Percentiles rank a stretch among this genome's conserved stretches.
These are phyloP conservation scores for Phytopythium delawarense DNA, from an alignment of 352 stramenopile genomes.

Conservation along the genomic window DNA sequence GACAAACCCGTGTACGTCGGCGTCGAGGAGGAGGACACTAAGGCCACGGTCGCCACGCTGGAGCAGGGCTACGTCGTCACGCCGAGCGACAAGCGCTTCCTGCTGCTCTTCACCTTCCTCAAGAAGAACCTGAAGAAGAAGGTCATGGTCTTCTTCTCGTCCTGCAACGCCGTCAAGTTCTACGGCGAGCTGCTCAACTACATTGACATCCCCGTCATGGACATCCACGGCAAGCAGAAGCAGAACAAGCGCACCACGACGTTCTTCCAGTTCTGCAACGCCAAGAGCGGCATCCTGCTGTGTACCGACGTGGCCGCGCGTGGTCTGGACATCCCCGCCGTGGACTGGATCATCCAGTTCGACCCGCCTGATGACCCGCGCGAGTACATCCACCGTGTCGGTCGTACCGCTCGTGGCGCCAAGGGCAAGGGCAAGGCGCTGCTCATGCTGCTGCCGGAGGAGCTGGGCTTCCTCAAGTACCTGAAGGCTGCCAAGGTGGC, in stretches of 20 bases:
- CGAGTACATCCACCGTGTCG: slow-evolving; percentile 97
- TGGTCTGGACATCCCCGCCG: slow-evolving; percentile 95
- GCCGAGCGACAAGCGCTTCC: slow-evolving; percentile 96
- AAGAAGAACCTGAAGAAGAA: slow-evolving; percentile 99
- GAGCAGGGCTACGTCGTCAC: slow-evolving; percentile 99
- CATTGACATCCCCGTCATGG: slow-evolving; percentile 98
- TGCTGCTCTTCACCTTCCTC: slow-evolving; percentile 99
- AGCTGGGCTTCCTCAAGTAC: slow-evolving; percentile 98
- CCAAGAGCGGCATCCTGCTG: slow-evolving; percentile 95
- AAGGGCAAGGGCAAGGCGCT: slow-evolving; percentile 92
- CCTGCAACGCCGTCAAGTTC: slow-evolving; percentile 97
- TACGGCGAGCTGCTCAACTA: slow-evolving; percentile 99
- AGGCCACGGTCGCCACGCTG: slow-evolving; percentile 92
- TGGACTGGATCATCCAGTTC: slow-evolving; percentile 99
- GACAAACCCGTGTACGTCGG: slow-evolving; percentile 97
- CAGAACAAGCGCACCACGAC: slow-evolving; percentile 99
- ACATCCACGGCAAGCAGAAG: slow-evolving; percentile 99
- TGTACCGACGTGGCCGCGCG: slow-evolving; percentile 98
- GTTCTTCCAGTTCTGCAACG: slow-evolving; percentile 99
- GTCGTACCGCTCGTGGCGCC: slow-evolving; percentile 83
- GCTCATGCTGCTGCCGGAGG: slow-evolving; percentile 97
- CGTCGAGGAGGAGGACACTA: slow-evolving; percentile 88
- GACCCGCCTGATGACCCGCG: slow-evolving; percentile 98
- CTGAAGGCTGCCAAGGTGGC: slow-evolving; percentile 96
- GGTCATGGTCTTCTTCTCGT: slow-evolving; percentile 95